phyloP scores from a whole-genome alignment of 192 early-diverging fungal genomes.

The Umbelopsis sp. region DNA sequence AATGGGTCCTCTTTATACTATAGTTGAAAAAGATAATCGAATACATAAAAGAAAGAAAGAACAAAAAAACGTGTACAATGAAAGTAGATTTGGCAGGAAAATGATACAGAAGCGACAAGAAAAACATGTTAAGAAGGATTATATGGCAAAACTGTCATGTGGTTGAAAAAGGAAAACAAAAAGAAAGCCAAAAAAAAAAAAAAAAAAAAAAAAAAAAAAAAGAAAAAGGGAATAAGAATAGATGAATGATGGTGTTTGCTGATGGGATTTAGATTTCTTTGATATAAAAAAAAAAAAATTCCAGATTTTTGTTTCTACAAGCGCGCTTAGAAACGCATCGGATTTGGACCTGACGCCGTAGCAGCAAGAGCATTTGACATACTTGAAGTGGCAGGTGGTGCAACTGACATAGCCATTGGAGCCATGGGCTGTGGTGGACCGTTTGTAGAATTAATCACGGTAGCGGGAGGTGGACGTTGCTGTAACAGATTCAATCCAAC shows the following conservation, averaged over 20 bases:
- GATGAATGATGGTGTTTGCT: too few relatives aligned
- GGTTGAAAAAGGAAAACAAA: too few relatives aligned
- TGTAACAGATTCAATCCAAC: slow-evolving; percentile 43
- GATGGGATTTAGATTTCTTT: too few relatives aligned
- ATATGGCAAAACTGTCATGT: too few relatives aligned
- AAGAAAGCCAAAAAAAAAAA: too few relatives aligned
- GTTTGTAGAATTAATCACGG: neutral
- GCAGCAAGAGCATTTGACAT: neutral
- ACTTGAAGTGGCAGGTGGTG: neutral
- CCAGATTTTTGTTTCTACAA: neutral
- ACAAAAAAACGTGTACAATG: slow-evolving; percentile 9
- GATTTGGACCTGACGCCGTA: neutral
- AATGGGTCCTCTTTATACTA: too few relatives aligned
- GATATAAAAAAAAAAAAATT: too few relatives aligned
- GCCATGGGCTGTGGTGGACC: too few relatives aligned
- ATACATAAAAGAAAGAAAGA: neutral
- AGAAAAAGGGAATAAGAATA: too few relatives aligned
- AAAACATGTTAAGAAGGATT: neutral
- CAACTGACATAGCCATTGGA: neutral
- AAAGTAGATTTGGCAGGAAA: neutral
- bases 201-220: too few relatives aligned
- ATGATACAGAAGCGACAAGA: neutral
- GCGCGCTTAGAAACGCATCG: neutral
- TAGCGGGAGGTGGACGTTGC: neutral
- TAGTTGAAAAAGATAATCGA: neutral